Evolutionary conservation across 352 stramenopile species (phyloP).

Genomic region (Peronospora destructor): DNA sequence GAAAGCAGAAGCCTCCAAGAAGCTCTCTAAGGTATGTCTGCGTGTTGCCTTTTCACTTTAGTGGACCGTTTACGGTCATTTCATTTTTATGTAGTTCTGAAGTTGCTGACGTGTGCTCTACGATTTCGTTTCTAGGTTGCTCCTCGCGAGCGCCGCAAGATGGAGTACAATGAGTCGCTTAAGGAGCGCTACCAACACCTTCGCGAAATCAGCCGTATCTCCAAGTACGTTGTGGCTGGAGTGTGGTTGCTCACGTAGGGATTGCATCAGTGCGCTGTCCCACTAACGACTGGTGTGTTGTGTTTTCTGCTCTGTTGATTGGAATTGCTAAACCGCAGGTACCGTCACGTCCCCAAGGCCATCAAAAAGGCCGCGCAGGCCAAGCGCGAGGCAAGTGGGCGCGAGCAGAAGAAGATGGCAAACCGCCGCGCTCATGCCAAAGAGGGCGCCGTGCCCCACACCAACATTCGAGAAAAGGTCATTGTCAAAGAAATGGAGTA

Average conservation of each 20-base stretch:
- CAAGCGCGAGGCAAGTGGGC: slow-evolving; percentile 75
- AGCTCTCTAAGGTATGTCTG: slow-evolving; percentile 84
- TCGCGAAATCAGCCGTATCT: slow-evolving; percentile 92
- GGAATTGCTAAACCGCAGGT: slow-evolving; percentile 34
- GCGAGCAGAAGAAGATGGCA: slow-evolving; percentile 80
- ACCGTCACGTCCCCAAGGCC: slow-evolving; percentile 94
- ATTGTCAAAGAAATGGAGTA: slow-evolving; percentile 82
- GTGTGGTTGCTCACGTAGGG: slow-evolving; percentile 2
- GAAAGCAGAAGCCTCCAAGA: slow-evolving; percentile 94
- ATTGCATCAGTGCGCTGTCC: background rate
- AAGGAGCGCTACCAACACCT: slow-evolving; percentile 93
- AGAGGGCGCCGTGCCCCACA: slow-evolving; percentile 60
- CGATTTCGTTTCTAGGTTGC: slow-evolving; percentile 32
- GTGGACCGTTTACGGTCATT: slow-evolving; percentile 4
- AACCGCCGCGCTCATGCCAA: slow-evolving; percentile 81
- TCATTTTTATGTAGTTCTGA: slow-evolving; percentile 14
- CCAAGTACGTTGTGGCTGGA: slow-evolving; percentile 50
- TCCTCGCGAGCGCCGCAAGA: slow-evolving; percentile 82
- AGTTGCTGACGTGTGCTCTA: slow-evolving; percentile 21
- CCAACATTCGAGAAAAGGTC: slow-evolving; percentile 67
- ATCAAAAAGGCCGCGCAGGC: slow-evolving; percentile 95
- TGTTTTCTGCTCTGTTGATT: slow-evolving; percentile 17
- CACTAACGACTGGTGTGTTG: slow-evolving; percentile 17
- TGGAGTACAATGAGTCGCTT: slow-evolving; percentile 96
- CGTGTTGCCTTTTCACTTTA: background rate